phyloP scores from a whole-genome alignment of 108 stramenopile genomes.

The Bacterosira constricta region DNA sequence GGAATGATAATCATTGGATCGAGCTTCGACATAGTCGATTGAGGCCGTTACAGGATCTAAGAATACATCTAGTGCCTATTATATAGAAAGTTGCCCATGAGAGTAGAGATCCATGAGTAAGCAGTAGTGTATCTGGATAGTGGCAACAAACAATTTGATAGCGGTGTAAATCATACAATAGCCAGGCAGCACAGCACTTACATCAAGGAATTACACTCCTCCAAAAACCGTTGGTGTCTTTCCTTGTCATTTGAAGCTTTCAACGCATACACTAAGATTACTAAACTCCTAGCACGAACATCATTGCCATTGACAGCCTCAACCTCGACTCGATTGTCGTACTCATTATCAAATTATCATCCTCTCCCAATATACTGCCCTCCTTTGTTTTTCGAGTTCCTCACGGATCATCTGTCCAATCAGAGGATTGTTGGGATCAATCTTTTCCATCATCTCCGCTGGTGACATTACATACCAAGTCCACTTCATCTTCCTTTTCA shows the following conservation, averaged over 20 bases:
- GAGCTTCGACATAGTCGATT: conserved; percentile 82
- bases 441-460: conserved; percentile 67
- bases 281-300: conserved; percentile 68
- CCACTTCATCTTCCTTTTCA: too few species aligned
- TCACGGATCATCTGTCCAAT: conserved; percentile 53
- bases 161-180: background rate
- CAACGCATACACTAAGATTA: conserved; percentile 75
- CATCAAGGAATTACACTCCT: conserved; percentile 71
- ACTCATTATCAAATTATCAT: conserved; percentile 22
- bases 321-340: conserved; percentile 69
- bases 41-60: conserved; percentile 64
- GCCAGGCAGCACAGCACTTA: too few species aligned
- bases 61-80: conserved; percentile 73
- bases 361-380: too few species aligned
- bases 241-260: too few species aligned
- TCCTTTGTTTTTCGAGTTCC: conserved; percentile 52
- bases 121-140: background rate
- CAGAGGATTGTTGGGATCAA: conserved; percentile 72
- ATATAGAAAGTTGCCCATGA: too few species aligned
- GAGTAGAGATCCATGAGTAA: background rate
- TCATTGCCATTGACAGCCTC: conserved; percentile 79
- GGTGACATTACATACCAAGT: conserved; percentile 66
- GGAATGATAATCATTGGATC: conserved; percentile 34
- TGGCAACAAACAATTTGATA: background rate
- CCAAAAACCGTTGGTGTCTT: conserved; percentile 59